Percentiles rank a stretch among this genome's conserved stretches.
phyloP scores from a whole-genome alignment of 371 early-diverging fungal species.

The Phascolomyces articulosus region DNA sequence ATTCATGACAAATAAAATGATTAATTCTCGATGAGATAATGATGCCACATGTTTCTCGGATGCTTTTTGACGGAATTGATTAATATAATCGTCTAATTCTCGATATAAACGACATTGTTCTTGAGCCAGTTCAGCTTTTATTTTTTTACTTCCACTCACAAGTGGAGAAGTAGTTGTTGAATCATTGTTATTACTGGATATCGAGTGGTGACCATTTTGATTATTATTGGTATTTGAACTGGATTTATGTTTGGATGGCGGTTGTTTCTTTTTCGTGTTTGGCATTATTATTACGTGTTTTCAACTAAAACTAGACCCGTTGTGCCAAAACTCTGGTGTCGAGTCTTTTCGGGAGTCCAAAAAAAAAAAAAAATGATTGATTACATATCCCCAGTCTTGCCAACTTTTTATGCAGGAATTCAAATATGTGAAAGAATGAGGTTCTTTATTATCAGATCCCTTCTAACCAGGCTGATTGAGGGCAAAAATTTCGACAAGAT shows the following conservation, averaged over 20 bases:
- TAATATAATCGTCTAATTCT: conserved; percentile 26
- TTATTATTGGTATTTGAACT: neutral
- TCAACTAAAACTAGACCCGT: neutral
- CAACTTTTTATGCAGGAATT: too few species aligned
- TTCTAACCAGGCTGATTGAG: too few species aligned
- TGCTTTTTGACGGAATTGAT: conserved; percentile 21
- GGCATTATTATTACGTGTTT: neutral
- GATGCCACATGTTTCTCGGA: neutral
- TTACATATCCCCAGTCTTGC: too few species aligned
- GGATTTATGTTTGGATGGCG: neutral
- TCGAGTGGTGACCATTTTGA: neutral
- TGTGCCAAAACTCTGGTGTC: too few species aligned
- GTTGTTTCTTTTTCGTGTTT: neutral
- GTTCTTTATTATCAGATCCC: too few species aligned
- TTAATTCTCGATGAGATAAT: conserved; percentile 20
- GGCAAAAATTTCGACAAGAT: too few species aligned
- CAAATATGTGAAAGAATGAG: too few species aligned
- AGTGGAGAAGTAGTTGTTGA: too few species aligned
- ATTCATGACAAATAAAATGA: conserved; percentile 30
- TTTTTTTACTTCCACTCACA: neutral
- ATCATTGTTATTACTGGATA: neutral
- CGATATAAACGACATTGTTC: conserved; percentile 23
- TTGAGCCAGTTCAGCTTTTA: neutral
- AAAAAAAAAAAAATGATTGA: too few species aligned
- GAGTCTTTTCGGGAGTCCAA: too few species aligned